A percentile compares a stretch with the other conserved stretches of the same genome.
Conservation (phyloP, 768 basidiomycete genomes). For the Xerocomus spinulosus region DNA sequence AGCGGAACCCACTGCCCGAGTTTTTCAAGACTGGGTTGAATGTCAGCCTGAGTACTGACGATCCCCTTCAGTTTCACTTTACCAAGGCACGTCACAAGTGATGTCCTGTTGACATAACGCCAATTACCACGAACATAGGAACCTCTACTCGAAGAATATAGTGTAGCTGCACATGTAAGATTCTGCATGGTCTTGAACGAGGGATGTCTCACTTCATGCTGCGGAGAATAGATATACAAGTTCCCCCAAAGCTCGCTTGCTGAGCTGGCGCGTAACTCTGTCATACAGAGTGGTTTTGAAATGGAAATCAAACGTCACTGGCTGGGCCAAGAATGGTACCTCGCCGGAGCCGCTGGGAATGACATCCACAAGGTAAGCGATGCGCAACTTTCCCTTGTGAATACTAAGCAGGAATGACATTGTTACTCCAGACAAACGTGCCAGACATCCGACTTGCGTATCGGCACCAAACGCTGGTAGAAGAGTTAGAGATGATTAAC, state of each 20-base stretch:
- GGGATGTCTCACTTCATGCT: background rate
- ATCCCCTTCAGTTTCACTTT: slow-evolving; percentile 96
- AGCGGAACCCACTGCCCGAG: slow-evolving; percentile 93
- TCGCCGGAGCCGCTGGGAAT: slow-evolving; percentile 89
- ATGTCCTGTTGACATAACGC: background rate
- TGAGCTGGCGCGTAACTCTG: slow-evolving; percentile 97
- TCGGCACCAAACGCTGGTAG: slow-evolving; percentile 82
- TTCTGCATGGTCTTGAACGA: background rate
- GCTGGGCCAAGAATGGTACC: slow-evolving; percentile 91
- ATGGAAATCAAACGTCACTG: slow-evolving; percentile 97
- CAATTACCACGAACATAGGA: slow-evolving; percentile 47
- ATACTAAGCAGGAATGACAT: slow-evolving; percentile 2
- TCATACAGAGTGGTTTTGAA: slow-evolving; percentile 95
- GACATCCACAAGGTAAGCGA: slow-evolving; percentile 82
- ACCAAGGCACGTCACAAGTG: slow-evolving; percentile 65
- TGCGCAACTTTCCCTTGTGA: background rate
- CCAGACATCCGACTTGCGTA: slow-evolving; percentile 89
- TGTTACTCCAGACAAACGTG: slow-evolving; percentile 77
- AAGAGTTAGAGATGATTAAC: slow-evolving; percentile 73
- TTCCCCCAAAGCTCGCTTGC: slow-evolving; percentile 90
- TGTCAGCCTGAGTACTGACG: slow-evolving; percentile 93
- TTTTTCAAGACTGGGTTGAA: slow-evolving; percentile 97
- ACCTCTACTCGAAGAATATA: slow-evolving; percentile 93
- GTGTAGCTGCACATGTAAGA: slow-evolving; percentile 91
- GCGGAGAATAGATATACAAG: slow-evolving; percentile 77